A percentile compares a stretch with the other conserved stretches of the same genome.
Conservation (phyloP, 257 asterid genomes). For the Ilex aquifolium region DNA sequence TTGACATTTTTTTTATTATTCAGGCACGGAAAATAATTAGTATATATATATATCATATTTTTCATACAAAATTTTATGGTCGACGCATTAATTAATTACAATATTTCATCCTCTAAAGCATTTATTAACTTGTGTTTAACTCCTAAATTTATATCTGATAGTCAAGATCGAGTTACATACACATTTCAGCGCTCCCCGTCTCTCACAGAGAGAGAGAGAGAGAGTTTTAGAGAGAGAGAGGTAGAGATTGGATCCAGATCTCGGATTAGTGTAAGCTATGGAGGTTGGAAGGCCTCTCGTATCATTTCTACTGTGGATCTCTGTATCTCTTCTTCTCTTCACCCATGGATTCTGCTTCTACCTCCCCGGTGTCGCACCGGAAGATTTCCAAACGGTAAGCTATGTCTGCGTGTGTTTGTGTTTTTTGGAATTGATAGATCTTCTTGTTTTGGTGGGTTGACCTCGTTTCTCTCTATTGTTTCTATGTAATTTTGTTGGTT, state of each 20-base stretch:
- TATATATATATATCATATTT: too few species aligned
- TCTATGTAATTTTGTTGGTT: neutral
- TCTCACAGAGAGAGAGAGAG: neutral
- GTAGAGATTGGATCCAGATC: neutral
- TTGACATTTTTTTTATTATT: too few species aligned
- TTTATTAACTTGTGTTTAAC: too few species aligned
- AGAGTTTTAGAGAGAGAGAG: neutral
- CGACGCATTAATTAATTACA: too few species aligned
- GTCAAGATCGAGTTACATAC: too few species aligned
- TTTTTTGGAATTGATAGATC: neutral
- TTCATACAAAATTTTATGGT: too few species aligned
- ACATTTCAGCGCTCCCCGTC: too few species aligned
- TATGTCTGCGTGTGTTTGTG: neutral
- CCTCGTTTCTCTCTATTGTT: neutral
- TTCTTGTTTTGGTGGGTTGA: neutral
- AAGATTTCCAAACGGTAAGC: conserved; percentile 60
- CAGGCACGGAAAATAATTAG: too few species aligned
- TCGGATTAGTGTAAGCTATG: neutral
- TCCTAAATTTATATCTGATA: too few species aligned
- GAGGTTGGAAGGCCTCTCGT: conserved; percentile 25
- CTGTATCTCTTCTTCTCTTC: conserved; percentile 33
- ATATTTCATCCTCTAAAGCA: too few species aligned
- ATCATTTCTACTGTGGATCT: conserved; percentile 22
- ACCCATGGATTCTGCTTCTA: conserved; percentile 49
- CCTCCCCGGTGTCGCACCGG: conserved; percentile 94